Conservation (phyloP, 352 stramenopile species). For the Hyaloperonospora arabidopsidis region DNA sequence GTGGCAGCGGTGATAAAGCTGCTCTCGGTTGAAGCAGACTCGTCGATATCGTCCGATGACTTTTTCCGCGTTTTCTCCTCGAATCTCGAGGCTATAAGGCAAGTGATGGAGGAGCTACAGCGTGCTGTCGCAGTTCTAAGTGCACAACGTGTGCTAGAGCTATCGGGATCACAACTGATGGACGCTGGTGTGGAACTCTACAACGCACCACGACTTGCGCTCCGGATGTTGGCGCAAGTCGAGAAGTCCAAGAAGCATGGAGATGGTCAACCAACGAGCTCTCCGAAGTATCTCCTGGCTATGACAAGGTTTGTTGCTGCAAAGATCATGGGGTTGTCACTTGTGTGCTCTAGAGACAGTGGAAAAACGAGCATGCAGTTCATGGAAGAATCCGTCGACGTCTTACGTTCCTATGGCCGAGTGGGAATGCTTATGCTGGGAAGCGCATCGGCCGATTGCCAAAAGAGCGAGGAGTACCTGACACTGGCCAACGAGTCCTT, state of each 20-base stretch:
- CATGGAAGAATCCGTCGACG: conserved; percentile 60
- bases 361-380: conserved; percentile 24
- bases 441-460: conserved; percentile 38
- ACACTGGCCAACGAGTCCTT: conserved; percentile 48
- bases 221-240: conserved; percentile 27
- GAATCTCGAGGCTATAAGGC: conserved; percentile 6
- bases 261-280: not conserved
- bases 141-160: conserved; percentile 24
- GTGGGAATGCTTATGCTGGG: conserved; percentile 57
- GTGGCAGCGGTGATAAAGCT: conserved; percentile 19
- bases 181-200: conserved; percentile 59
- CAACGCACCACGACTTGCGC: conserved; percentile 42
- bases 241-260: conserved; percentile 14
- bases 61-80: conserved; percentile 1
- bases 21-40: conserved; percentile 8
- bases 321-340: conserved; percentile 53
- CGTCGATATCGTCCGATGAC: not conserved
- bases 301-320: conserved; percentile 47
- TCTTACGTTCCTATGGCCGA: conserved; percentile 63
- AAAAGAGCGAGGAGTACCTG: conserved; percentile 51
- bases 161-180: conserved; percentile 37
- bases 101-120: conserved; percentile 30
- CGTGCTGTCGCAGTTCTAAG: conserved; percentile 15
- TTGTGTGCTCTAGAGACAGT: conserved; percentile 29
- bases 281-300: conserved; percentile 27